Percentiles rank a stretch among this genome's conserved stretches.
phyloP scores from a whole-genome alignment of 768 basidiomycete genomes.

The Termitomyces sp. region DNA sequence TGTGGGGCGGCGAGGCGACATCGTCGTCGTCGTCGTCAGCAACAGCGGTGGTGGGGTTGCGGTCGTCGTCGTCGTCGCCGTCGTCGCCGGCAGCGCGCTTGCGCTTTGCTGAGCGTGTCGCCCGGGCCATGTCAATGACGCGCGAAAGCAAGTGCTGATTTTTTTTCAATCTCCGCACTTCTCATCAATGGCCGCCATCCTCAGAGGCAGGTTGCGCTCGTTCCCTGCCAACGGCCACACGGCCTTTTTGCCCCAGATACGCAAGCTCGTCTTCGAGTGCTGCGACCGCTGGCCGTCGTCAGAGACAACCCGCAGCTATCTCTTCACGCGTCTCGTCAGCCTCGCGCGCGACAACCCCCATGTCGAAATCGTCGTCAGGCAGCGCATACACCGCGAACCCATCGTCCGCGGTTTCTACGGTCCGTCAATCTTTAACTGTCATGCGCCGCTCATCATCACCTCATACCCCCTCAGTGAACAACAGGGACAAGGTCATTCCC shows the following conservation, averaged over 20 bases:
- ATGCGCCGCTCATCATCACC: slow-evolving; percentile 7
- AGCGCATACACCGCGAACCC: slow-evolving; percentile 70
- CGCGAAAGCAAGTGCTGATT: background rate
- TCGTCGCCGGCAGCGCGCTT: slow-evolving; percentile 47
- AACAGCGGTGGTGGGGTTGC: slow-evolving; percentile 39
- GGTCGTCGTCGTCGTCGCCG: slow-evolving; percentile 34
- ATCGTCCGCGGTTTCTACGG: slow-evolving; percentile 82
- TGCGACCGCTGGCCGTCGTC: slow-evolving; percentile 82
- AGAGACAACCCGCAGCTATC: slow-evolving; percentile 60
- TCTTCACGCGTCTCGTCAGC: slow-evolving; percentile 54
- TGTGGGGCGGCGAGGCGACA: slow-evolving; percentile 26
- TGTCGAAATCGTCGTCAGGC: slow-evolving; percentile 79
- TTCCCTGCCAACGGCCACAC: slow-evolving; percentile 68
- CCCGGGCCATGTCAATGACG: slow-evolving; percentile 53
- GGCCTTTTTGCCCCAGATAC: slow-evolving; percentile 69
- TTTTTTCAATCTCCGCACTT: slow-evolving; percentile 25
- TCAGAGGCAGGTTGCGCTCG: slow-evolving; percentile 46
- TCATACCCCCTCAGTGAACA: slow-evolving; percentile 55
- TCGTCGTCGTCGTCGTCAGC: slow-evolving; percentile 10
- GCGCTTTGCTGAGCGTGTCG: slow-evolving; percentile 69
- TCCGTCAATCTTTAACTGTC: slow-evolving; percentile 20
- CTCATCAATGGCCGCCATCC: slow-evolving; percentile 21
- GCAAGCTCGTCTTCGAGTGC: slow-evolving; percentile 86
- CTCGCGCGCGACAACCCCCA: slow-evolving; percentile 73
- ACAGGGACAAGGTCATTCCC: slow-evolving; percentile 83